Conservation (phyloP, 192 early-diverging fungal species). For the Chytriomyces confervae region DNA sequence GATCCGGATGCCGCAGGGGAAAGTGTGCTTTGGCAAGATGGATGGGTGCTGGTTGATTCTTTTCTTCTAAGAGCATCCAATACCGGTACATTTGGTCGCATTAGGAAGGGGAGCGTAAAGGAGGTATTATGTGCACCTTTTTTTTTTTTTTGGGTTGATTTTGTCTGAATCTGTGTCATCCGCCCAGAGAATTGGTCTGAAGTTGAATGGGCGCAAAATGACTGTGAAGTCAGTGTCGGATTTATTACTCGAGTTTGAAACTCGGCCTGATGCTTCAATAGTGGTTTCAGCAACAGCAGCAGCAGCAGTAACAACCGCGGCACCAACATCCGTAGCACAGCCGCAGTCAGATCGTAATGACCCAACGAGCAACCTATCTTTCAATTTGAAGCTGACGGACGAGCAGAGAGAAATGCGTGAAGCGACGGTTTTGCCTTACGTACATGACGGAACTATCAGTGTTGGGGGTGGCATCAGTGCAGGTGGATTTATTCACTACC, state of each 20-base stretch:
- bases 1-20: neutral
- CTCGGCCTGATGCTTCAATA: neutral
- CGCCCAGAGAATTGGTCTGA: neutral
- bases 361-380: conserved; percentile 80
- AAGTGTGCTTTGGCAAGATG: neutral
- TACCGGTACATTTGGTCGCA: conserved; percentile 2
- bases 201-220: neutral
- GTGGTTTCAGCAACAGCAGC: neutral
- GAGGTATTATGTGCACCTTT: neutral
- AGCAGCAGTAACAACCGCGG: neutral
- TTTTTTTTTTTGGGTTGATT: too few relatives aligned
- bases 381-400: conserved; percentile 84
- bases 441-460: conserved; percentile 61
- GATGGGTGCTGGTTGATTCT: conserved; percentile 15
- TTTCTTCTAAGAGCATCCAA: neutral
- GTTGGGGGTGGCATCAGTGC: neutral
- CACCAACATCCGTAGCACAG: neutral
- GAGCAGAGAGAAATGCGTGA: conserved; percentile 78
- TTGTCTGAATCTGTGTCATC: too few relatives aligned
- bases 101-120: conserved; percentile 18
- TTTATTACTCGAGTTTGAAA: neutral
- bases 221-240: neutral
- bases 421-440: conserved; percentile 79
- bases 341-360: conserved; percentile 41
- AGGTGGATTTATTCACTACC: conserved; percentile 76